Base-by-base conservation (phyloP, 1,139 yeast species). In the Debaryomyces nepalensis region DNA sequence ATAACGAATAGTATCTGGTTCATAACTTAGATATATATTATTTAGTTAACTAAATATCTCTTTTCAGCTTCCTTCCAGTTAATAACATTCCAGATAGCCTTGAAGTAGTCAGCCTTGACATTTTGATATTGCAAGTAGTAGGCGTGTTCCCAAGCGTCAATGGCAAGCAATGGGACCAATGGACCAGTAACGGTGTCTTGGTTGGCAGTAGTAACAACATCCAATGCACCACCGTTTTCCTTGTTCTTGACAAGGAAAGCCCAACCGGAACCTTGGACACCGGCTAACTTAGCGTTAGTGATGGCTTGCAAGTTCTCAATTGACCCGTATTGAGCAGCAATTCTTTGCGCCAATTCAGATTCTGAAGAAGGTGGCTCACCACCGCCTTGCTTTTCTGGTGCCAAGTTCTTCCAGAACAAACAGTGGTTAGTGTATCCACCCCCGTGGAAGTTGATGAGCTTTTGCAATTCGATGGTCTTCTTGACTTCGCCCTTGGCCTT, bases 101-200 rank as follows among this genome's bases (percentile, higher is more conserved):
- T 85, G 81, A 91, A 91, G 75, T 91, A 91, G 65, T 91, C 97
- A 38, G 71, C 96, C 79, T 91, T 91, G 64, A 85, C 93, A 73
- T 91, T 91, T 72, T 88, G 87, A 77, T 91, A 91, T 70, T 91
- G 97, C 70, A 91, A 78, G 79, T 91, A 91, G 77, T 90, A 91
- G 42, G 98, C 97, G 63, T 91, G 98, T 70, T 91, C 98, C 98
- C 98, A 91, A 49, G 98, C 97, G 62, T 91, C 98, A 64, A 91
- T 88, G 41, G 97, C 98, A 47, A 91, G 79, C 66, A 91, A 75
- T 39, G 97, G 97, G 43, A 82, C 77, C 62, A 80, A 77, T 22
- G 79, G 73, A 31, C 89, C 86, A 38, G 86, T 77, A 29, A 87
- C 89, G 31, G 96, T 87, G 69, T 91, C 98, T 70, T 91, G 98